phyloP scores from a whole-genome alignment of 805 yeast species.

The Lipomyces yamadae region DNA sequence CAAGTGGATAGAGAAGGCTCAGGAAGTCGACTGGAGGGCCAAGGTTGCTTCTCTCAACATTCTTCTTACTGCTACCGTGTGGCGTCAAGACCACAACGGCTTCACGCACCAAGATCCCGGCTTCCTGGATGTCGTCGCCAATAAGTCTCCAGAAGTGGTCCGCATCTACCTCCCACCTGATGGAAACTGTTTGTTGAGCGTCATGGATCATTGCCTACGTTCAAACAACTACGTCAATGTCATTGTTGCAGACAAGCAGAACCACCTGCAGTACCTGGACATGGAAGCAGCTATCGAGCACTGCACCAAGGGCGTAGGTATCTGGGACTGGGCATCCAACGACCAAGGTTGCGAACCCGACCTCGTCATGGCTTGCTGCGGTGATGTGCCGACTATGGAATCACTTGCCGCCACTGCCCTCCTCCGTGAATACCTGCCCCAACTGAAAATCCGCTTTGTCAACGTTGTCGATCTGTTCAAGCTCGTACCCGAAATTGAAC shows the following conservation, averaged over 20 bases:
- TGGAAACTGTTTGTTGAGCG: conserved; percentile 10
- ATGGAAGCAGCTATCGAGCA: conserved; percentile 12
- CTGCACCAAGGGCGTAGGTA: conserved; percentile 15
- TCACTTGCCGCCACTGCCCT: conserved; percentile 18
- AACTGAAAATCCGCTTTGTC: conserved; percentile 15
- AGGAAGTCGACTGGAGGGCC: conserved; percentile 16
- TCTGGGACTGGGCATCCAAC: conserved; percentile 14
- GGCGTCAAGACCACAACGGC: conserved; percentile 17
- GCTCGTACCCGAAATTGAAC: conserved; percentile 9
- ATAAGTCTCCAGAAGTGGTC: conserved; percentile 13
- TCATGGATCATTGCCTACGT: conserved; percentile 12
- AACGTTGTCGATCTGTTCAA: conserved; percentile 15
- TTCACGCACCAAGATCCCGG: conserved; percentile 15
- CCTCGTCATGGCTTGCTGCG: conserved; percentile 12
- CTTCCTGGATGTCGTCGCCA: conserved; percentile 16
- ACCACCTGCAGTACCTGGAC: conserved; percentile 13
- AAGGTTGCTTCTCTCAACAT: conserved; percentile 11
- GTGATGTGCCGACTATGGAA: conserved; percentile 16
- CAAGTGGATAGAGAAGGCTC: conserved; percentile 13
- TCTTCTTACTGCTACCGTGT: conserved; percentile 13
- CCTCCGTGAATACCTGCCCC: conserved; percentile 13
- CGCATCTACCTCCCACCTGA: conserved; percentile 17
- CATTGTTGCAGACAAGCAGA: conserved; percentile 16
- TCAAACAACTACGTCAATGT: conserved; percentile 16
- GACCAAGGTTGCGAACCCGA: conserved; percentile 16